phyloP scores from a whole-genome alignment of 2,329 filamentous ascomycete genomes.

The Epichloe sibirici region DNA sequence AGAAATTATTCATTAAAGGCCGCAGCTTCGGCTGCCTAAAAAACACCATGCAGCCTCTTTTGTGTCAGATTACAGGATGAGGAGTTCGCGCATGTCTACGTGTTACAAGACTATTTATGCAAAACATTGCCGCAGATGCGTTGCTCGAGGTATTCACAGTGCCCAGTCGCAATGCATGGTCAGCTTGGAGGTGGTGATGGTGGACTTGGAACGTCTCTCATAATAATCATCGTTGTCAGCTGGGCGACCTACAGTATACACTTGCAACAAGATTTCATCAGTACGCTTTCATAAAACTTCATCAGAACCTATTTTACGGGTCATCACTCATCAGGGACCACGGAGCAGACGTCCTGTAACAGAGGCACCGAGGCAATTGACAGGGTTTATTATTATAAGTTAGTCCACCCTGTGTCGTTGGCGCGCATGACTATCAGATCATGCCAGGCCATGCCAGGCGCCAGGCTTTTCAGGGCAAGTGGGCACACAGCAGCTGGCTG shows the following conservation, averaged over 20 bases:
- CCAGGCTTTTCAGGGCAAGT: no score
- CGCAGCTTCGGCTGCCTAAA: not conserved
- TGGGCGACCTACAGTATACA: no score
- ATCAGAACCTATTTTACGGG: no score
- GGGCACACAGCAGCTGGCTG: not conserved
- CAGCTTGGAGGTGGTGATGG: no score
- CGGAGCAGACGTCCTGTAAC: no score
- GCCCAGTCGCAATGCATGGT: not conserved
- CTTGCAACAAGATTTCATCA: no score
- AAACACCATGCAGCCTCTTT: not conserved
- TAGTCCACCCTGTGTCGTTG: slow-evolving; percentile 5
- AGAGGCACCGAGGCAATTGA: not conserved
- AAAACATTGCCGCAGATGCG: not conserved
- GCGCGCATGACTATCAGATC: slow-evolving; percentile 8
- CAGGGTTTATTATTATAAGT: not conserved
- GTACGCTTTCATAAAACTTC: no score
- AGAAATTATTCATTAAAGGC: not conserved
- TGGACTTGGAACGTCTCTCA: no score
- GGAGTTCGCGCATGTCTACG: not conserved
- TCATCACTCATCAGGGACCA: no score
- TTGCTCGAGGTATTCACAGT: not conserved
- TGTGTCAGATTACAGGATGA: not conserved
- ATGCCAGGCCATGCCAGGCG: not conserved
- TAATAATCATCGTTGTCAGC: no score
- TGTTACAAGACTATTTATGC: not conserved